Conservation (phyloP, 352 stramenopile species). For the Phytophthora boehmeriae region DNA sequence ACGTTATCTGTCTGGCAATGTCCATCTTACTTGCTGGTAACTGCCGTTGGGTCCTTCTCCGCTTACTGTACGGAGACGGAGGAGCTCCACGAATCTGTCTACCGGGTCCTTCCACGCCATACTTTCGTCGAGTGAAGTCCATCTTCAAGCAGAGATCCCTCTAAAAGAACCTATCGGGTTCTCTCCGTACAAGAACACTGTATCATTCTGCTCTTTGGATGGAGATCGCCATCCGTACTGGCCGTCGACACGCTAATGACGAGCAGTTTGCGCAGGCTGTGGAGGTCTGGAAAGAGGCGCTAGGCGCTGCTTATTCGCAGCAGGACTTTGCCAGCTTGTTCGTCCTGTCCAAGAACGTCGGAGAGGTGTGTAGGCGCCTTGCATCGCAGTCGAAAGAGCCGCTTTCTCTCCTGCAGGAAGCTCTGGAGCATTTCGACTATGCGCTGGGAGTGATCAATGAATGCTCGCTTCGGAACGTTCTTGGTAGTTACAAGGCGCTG, state of each 20-base stretch:
- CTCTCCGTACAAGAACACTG: conserved; percentile 27
- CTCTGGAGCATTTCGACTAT: conserved; percentile 50
- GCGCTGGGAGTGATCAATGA: conserved; percentile 52
- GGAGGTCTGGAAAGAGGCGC: conserved; percentile 53
- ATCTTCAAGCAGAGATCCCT: conserved; percentile 4
- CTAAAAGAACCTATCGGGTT: conserved; percentile 18
- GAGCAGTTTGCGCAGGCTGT: conserved; percentile 42
- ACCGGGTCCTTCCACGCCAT: conserved; percentile 42
- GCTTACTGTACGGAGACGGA: conserved; percentile 84
- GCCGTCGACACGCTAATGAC: conserved; percentile 40
- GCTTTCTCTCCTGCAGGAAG: conserved; percentile 28
- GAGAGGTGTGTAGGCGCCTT: conserved; percentile 47
- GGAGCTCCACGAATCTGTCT: conserved; percentile 77
- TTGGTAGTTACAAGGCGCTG: conserved; percentile 33
- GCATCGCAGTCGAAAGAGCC: conserved; percentile 13
- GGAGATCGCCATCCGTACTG: conserved; percentile 45
- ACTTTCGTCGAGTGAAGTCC: not conserved
- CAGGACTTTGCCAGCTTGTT: conserved; percentile 67
- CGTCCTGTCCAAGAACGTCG: conserved; percentile 73
- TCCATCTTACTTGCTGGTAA: conserved; percentile 58
- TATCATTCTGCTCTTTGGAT: conserved; percentile 18
- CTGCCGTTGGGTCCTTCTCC: conserved; percentile 62
- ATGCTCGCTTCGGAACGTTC: conserved; percentile 32
- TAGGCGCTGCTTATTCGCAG: conserved; percentile 49
- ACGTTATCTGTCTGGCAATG: not conserved